A percentile compares a stretch with the other conserved stretches of the same genome.
Evolutionary conservation across 495 filamentous ascomycete genomes (phyloP).

Genomic region (Xylaria grammica): DNA sequence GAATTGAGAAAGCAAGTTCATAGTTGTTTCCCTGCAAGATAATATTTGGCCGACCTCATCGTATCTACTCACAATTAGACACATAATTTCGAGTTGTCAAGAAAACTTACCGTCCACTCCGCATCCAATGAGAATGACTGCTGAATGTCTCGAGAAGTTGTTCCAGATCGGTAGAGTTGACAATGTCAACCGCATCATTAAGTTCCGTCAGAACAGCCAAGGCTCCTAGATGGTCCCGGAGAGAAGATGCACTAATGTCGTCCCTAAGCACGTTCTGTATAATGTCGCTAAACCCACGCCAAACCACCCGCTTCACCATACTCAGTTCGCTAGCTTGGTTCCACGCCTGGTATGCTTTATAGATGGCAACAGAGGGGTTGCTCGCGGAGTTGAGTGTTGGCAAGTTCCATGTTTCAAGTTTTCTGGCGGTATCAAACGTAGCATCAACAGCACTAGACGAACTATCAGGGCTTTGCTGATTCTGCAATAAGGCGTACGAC

Average conservation of each 20-base stretch:
- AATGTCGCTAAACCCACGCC: conserved; percentile 67
- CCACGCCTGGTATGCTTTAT: conserved; percentile 78
- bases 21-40: conserved; percentile 78
- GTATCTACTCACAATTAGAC: conserved; percentile 58
- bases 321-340: conserved; percentile 65
- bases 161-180: conserved; percentile 63
- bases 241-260: conserved; percentile 61
- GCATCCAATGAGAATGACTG: conserved; percentile 75
- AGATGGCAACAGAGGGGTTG: conserved; percentile 71
- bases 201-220: conserved; percentile 82
- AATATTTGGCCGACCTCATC: conserved; percentile 81
- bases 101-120: conserved; percentile 67
- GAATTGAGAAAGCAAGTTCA: conserved; percentile 77
- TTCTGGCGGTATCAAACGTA: conserved; percentile 80
- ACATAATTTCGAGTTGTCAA: not conserved
- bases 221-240: conserved; percentile 69
- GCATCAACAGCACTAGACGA: conserved; percentile 64
- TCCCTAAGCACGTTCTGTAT: conserved; percentile 62
- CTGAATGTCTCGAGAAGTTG: conserved; percentile 66
- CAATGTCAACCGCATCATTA: conserved; percentile 71
- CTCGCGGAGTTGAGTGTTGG: conserved; percentile 67
- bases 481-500: conserved; percentile 72
- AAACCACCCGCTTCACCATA: conserved; percentile 57
- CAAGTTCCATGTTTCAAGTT: conserved; percentile 92
- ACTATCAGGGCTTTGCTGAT: conserved; percentile 60